Evolutionary conservation across 2,329 filamentous ascomycete genomes (phyloP).

Genomic region (Aspergillus persii): DNA sequence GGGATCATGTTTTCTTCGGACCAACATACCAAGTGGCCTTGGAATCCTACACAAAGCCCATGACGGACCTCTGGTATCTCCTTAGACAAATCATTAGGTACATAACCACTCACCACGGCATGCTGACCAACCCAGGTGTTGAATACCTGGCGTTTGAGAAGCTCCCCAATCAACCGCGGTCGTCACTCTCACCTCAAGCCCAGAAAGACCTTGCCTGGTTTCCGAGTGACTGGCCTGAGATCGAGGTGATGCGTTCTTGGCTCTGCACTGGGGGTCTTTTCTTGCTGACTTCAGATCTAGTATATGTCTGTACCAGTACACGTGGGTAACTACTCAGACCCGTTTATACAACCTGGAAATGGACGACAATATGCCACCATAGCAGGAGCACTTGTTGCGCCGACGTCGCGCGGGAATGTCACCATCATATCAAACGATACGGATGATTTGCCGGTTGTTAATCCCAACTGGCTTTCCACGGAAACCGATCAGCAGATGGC

Average conservation of each 20-base stretch:
- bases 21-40: conserved; percentile 29
- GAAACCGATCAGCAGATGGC: conserved; percentile 47
- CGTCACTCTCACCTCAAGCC: conserved; percentile 16
- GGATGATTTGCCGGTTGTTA: conserved; percentile 41
- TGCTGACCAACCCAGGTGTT: conserved; percentile 27
- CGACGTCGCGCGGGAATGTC: conserved; percentile 48
- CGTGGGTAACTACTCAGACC: conserved; percentile 28
- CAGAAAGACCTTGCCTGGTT: conserved; percentile 27
- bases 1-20: conserved; percentile 34
- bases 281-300: conserved; percentile 7
- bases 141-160: conserved; percentile 36
- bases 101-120: conserved; percentile 18
- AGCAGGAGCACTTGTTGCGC: conserved; percentile 27
- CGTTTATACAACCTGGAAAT: conserved; percentile 22
- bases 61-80: conserved; percentile 15
- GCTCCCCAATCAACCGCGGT: conserved; percentile 21
- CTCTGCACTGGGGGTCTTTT: not conserved
- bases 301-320: conserved; percentile 29
- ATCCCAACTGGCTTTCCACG: conserved; percentile 48
- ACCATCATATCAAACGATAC: conserved; percentile 35
- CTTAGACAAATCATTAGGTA: conserved; percentile 16
- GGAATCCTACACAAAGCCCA: conserved; percentile 20
- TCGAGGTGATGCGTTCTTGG: conserved; percentile 26
- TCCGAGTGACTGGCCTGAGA: conserved; percentile 38
- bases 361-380: conserved; percentile 29